Evolutionary conservation across 1,284 basidiomycete species (phyloP).

Genomic region (Cutaneotrichosporon curvatum): DNA sequence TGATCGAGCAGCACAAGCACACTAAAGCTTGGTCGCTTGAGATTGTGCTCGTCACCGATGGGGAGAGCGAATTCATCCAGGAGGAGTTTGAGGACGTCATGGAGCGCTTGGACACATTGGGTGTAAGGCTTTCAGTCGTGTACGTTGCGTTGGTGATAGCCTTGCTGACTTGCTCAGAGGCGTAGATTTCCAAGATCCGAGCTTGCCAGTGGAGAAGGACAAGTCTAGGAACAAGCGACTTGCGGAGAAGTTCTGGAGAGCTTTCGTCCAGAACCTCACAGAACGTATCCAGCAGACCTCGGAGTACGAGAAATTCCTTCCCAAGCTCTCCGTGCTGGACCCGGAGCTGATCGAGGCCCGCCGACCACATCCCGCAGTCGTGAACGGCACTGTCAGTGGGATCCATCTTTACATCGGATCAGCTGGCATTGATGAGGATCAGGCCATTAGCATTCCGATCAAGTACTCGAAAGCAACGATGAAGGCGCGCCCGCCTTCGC

Average conservation of each 20-base stretch:
- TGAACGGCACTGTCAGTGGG: slow-evolving; percentile 59
- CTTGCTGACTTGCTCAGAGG: slow-evolving; percentile 26
- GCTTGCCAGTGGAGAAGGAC: slow-evolving; percentile 33
- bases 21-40: slow-evolving; percentile 73
- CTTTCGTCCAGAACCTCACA: slow-evolving; percentile 50
- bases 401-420: slow-evolving; percentile 71
- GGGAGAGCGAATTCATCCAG: slow-evolving; percentile 45
- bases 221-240: slow-evolving; percentile 47
- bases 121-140: slow-evolving; percentile 62
- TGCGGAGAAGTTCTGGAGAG: slow-evolving; percentile 70
- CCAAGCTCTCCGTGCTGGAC: slow-evolving; percentile 61
- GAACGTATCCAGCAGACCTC: slow-evolving; percentile 42
- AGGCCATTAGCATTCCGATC: slow-evolving; percentile 68
- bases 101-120: slow-evolving; percentile 53
- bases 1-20: slow-evolving; percentile 52
- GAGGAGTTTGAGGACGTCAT: slow-evolving; percentile 65
- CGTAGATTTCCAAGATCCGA: slow-evolving; percentile 29
- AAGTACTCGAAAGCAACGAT: slow-evolving; percentile 79
- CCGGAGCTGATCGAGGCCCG: slow-evolving; percentile 61
- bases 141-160: too few species aligned
- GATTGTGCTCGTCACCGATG: slow-evolving; percentile 72
- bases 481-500: slow-evolving; percentile 62
- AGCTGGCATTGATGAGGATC: slow-evolving; percentile 55
- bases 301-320: slow-evolving; percentile 45
- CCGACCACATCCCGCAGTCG: slow-evolving; percentile 61